A percentile compares a stretch with the other conserved stretches of the same genome.
These are phyloP conservation scores for Leptographium galeiforme DNA, from an alignment of 2,329 filamentous ascomycete species.

Conservation along the genomic window DNA sequence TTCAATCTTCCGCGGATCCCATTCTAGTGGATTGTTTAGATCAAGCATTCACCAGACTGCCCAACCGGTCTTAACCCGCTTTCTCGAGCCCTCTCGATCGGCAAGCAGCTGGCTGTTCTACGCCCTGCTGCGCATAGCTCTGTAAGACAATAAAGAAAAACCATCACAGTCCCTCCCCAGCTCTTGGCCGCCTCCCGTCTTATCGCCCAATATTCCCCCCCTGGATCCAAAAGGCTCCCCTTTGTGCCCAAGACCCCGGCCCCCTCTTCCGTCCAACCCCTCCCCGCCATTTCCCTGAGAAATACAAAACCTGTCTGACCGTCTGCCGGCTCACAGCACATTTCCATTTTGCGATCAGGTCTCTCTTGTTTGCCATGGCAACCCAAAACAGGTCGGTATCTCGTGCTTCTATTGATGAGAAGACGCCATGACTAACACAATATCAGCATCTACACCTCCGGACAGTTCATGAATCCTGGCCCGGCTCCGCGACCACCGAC, in stretches of 20 bases:
- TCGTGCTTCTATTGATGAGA: not conserved
- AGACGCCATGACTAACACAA: not conserved
- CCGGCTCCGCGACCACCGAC: conserved; percentile 83
- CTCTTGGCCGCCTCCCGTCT: not conserved
- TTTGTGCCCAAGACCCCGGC: not conserved
- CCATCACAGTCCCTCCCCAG: not conserved
- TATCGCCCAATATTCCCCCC: not conserved
- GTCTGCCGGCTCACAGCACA: not conserved
- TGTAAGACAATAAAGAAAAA: not conserved
- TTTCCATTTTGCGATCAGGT: not conserved
- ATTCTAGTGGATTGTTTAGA: not conserved
- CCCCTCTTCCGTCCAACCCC: not conserved
- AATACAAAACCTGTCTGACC: not conserved
- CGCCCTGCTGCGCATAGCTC: not conserved
- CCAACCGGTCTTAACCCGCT: not conserved
- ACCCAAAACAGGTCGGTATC: conserved; percentile 3
- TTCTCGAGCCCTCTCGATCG: not conserved
- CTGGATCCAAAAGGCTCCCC: not conserved
- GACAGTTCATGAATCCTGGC: conserved; percentile 90
- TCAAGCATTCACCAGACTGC: not conserved
- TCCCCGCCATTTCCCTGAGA: not conserved
- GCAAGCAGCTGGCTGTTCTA: not conserved
- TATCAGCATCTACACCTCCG: conserved; percentile 42
- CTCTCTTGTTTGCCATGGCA: conserved; percentile 1
- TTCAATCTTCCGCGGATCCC: not conserved